Evolutionary conservation across 2,329 filamentous ascomycete genomes (phyloP), one percentile per base, ranked within the genome.

Genomic region (Fusarium agapanthi): DNA sequence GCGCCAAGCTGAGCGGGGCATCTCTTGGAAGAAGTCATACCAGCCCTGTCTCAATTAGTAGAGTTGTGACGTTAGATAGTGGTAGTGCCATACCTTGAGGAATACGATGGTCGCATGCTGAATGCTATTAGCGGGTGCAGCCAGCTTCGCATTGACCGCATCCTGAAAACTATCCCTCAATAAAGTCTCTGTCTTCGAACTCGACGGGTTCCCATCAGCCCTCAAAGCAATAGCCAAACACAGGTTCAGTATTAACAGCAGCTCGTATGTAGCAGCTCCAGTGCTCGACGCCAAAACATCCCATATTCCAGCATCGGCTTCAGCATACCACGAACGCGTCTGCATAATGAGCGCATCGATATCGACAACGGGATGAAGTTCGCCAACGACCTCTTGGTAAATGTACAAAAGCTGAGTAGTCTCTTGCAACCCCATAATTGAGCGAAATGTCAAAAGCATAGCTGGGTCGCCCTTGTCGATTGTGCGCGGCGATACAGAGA

Each of bases 11-110:
- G 66, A 74, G 2, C 73, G 75, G 1, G 68, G 67, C 51, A 68
- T 67, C 3, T 76, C 77, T 14, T 75, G 64, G 37, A 79, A 79
- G 50, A 74, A 78, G 34, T 77, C 65, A 18, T 78, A 78, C 67
- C 65, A 72, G 1, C 69, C 69, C 69, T 71, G 15, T 14, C 0
- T 1, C 0, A 6, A 15, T 71, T 14, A 68, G 57, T 3, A 9
- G 15, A 20, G 10, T 6, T 20, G 2, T 3, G 11, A 5, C 20
- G 24, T 9, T 2, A 5, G 16, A 6, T 22, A 6, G 14, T 9
- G 2, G 16, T 2, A 35, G 16, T 35, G 18, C 16, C 35, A 9
- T 51, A 64, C 69, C 57, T 72, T 72, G 5, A 72, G 35, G 5
- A 72, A 59, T 51, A 69, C 24, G 18, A 72, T 72, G 1, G 65